Conservation (phyloP, 2,329 filamentous ascomycete species). For the Basipetospora chlamydospora region DNA sequence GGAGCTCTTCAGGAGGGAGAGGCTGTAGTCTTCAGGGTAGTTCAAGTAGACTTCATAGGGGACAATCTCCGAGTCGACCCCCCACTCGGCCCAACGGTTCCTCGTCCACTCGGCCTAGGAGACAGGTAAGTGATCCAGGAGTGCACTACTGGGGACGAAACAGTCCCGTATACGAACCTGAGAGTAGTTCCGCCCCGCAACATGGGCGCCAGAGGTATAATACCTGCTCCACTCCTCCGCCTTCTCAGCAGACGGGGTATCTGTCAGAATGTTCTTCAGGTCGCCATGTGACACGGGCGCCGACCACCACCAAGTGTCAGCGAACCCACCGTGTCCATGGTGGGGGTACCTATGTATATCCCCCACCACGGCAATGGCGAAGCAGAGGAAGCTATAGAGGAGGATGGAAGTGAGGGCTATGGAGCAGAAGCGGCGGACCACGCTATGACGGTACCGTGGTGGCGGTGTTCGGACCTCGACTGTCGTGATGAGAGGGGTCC, state of each 20-base stretch:
- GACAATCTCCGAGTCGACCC: slow-evolving; percentile 47
- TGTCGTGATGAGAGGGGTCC: slow-evolving; percentile 52
- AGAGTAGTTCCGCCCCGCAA: slow-evolving; percentile 64
- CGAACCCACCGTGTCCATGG: slow-evolving; percentile 14
- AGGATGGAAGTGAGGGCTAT: slow-evolving; percentile 42
- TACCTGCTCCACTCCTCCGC: slow-evolving; percentile 62
- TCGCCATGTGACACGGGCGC: slow-evolving; percentile 25
- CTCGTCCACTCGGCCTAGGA: slow-evolving; percentile 55
- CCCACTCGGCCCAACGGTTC: slow-evolving; percentile 58
- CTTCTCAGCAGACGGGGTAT: slow-evolving; percentile 40
- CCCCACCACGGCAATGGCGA: slow-evolving; percentile 32
- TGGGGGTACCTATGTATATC: slow-evolving; percentile 21
- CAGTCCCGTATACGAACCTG: too few relatives aligned
- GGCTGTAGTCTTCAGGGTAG: slow-evolving; percentile 56
- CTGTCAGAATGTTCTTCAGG: slow-evolving; percentile 40
- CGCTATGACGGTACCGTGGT: slow-evolving; percentile 43
- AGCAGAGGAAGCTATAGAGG: slow-evolving; percentile 32
- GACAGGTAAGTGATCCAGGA: too few relatives aligned
- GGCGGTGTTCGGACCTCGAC: slow-evolving; percentile 39
- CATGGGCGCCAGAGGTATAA: slow-evolving; percentile 61
- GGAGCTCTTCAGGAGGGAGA: slow-evolving; percentile 40
- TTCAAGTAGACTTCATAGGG: slow-evolving; percentile 68
- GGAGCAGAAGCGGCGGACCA: slow-evolving; percentile 51
- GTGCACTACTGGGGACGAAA: too few relatives aligned
- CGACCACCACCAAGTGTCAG: slow-evolving; percentile 13